Conservation (phyloP, 306 rosid species). For the Rosa chinensis region DNA sequence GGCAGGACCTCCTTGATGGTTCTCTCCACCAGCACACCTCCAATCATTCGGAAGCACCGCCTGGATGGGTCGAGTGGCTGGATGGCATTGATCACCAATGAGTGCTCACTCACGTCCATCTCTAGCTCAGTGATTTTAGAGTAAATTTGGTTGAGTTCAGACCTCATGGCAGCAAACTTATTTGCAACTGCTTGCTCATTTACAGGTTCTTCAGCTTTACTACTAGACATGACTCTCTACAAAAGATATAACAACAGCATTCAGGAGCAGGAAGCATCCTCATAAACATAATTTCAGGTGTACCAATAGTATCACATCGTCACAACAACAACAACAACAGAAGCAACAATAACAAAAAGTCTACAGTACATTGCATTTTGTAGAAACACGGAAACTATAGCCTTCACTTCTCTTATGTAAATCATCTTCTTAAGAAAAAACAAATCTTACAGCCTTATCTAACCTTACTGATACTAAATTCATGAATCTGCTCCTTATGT, state of each 20-base stretch:
- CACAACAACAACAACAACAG: neutral
- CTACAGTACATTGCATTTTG: neutral
- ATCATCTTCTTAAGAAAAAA: neutral
- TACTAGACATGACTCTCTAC: constrained; percentile 62
- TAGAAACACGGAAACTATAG: neutral
- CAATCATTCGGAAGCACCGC: constrained; percentile 94
- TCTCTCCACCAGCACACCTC: constrained; percentile 98
- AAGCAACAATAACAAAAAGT: neutral
- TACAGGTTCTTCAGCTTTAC: constrained; percentile 63
- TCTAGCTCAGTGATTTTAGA: constrained; percentile 94
- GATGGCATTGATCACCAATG: constrained; percentile 76
- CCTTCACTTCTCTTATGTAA: neutral
- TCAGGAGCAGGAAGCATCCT: neutral
- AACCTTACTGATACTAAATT: neutral
- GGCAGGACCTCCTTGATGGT: constrained; percentile 93
- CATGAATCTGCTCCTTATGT: neutral
- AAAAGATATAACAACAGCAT: constrained; percentile 2
- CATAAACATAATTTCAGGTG: neutral
- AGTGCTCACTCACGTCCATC: constrained; percentile 93
- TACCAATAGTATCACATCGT: neutral
- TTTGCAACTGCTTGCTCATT: constrained; percentile 91
- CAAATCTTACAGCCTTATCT: constrained; percentile 8
- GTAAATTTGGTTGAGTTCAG: constrained; percentile 91
- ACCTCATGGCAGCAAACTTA: constrained; percentile 74
- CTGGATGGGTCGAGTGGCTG: constrained; percentile 88